A percentile compares a stretch with the other conserved stretches of the same genome.
These are phyloP conservation scores for Trametes versicolor DNA, from an alignment of 1,284 basidiomycete species.

Conservation along the genomic window DNA sequence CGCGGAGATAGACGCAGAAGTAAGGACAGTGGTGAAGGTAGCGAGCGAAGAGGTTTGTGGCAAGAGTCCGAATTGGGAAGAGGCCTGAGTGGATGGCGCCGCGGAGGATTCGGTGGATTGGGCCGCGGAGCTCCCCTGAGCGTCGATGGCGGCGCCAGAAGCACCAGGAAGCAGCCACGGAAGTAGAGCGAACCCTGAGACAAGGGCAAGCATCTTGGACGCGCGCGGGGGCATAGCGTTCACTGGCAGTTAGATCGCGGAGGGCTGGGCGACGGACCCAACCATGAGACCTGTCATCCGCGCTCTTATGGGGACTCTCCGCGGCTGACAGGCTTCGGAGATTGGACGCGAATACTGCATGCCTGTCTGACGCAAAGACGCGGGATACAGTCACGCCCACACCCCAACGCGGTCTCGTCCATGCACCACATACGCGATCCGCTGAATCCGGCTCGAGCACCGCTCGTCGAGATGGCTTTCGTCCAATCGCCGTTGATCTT, in stretches of 20 bases:
- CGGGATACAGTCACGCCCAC: constrained; percentile 17
- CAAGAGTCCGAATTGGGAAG: neutral
- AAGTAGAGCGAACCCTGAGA: constrained; percentile 1
- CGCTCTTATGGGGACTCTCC: constrained; percentile 5
- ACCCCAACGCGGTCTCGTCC: constrained; percentile 14
- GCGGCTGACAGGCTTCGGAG: constrained; percentile 19
- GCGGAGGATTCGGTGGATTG: neutral
- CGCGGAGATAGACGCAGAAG: neutral
- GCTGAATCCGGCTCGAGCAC: constrained; percentile 14
- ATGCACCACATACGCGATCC: constrained; percentile 13
- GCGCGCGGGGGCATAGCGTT: constrained; percentile 8
- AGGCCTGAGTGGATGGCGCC: neutral
- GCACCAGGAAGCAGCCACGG: constrained; percentile 10
- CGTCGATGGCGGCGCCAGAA: constrained; percentile 12
- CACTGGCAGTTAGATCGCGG: neutral
- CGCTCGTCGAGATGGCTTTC: constrained; percentile 4
- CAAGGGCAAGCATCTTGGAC: constrained; percentile 13
- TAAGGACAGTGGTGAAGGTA: neutral
- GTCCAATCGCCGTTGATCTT: constrained; percentile 7
- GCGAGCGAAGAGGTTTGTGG: neutral
- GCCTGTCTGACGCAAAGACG: constrained; percentile 4
- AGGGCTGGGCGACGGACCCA: neutral
- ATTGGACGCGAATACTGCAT: neutral
- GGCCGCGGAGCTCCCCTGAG: neutral
- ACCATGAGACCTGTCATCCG: neutral